A percentile compares a stretch with the other conserved stretches of the same genome.
Conservation (phyloP, 225 moss, liverwort and hornwort species). For the Antitrichia curtipendula region DNA sequence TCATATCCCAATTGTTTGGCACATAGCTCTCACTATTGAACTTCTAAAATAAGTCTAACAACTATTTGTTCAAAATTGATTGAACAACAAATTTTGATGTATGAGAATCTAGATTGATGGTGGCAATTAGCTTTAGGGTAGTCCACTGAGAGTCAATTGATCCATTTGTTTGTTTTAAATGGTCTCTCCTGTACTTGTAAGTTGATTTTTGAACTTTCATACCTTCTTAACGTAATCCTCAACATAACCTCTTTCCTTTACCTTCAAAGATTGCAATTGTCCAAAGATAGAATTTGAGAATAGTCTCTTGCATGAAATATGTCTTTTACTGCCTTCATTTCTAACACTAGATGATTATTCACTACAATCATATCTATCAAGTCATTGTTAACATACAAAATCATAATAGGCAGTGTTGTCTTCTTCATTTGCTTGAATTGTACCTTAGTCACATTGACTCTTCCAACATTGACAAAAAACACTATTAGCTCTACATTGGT, state of each 20-base stretch:
- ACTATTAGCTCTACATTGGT: not conserved
- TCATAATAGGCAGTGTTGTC: not conserved
- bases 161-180: fast-evolving
- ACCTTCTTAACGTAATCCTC: not conserved
- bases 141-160: not conserved
- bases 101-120: not conserved
- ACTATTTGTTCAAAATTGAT: not conserved
- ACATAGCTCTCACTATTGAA: fast-evolving
- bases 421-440: not conserved
- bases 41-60: not conserved
- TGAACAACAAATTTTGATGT: not conserved
- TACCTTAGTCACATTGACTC: not conserved
- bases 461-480: not conserved
- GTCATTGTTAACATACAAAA: not conserved
- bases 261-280: not conserved
- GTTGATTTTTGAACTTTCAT: not conserved
- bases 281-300: not conserved
- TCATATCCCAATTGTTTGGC: not conserved
- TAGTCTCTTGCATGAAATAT: not conserved
- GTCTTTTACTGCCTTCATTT: not conserved
- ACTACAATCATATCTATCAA: not conserved
- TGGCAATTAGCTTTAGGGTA: fast-evolving
- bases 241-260: fast-evolving
- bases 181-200: not conserved
- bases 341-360: not conserved